phyloP scores from a whole-genome alignment of 192 early-diverging fungal species.

The Entophlyctis luteolus region DNA sequence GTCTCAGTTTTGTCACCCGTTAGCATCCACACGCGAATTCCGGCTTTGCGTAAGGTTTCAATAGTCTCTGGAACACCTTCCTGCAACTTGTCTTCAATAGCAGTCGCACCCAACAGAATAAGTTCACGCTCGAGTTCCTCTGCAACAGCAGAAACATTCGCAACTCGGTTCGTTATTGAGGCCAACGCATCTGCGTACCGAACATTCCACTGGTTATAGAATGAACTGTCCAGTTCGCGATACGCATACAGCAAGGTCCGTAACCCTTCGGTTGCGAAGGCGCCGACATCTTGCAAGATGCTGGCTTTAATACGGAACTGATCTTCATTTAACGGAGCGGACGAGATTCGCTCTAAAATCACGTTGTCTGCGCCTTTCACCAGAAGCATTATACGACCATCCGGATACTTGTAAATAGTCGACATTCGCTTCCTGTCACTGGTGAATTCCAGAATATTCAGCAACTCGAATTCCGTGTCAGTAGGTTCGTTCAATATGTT shows the following conservation, averaged over 20 bases:
- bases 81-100: conserved; percentile 83
- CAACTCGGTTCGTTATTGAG: conserved; percentile 70
- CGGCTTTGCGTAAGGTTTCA: conserved; percentile 68
- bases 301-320: background rate
- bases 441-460: conserved; percentile 37
- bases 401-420: conserved; percentile 32
- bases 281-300: conserved; percentile 24
- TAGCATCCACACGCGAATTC: conserved; percentile 82
- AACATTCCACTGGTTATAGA: conserved; percentile 66
- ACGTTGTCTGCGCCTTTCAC: conserved; percentile 43
- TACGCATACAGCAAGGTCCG: conserved; percentile 84
- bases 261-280: conserved; percentile 47
- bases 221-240: conserved; percentile 67
- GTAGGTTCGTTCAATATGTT: conserved; percentile 12
- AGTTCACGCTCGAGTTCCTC: conserved; percentile 71
- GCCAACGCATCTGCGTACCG: conserved; percentile 69
- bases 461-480: conserved; percentile 32
- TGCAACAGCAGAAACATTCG: conserved; percentile 66
- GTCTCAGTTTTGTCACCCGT: conserved; percentile 87
- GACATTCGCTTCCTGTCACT: conserved; percentile 40
- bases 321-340: background rate
- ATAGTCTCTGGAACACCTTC: conserved; percentile 81
- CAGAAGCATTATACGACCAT: conserved; percentile 35
- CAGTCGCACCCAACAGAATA: conserved; percentile 73
- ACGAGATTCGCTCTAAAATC: conserved; percentile 44